Evolutionary conservation across 768 basidiomycete genomes (phyloP).

Genomic region (Auriscalpium vulgare): DNA sequence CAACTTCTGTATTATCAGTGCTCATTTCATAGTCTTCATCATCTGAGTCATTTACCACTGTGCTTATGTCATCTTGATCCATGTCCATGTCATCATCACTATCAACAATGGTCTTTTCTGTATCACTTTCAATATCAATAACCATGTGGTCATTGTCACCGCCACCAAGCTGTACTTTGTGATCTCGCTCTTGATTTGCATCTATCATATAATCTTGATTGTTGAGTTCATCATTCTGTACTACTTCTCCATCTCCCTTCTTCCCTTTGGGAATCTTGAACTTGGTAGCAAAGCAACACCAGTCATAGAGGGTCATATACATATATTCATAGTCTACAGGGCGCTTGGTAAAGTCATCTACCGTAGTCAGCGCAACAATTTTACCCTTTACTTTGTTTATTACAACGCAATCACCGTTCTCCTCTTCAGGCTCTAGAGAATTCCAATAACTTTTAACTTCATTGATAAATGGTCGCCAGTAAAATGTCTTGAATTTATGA

Average conservation of each 20-base stretch:
- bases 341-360: slow-evolving; percentile 28
- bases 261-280: neutral
- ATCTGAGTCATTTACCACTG: neutral
- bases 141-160: no score
- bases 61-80: neutral
- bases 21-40: no score
- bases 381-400: slow-evolving; percentile 9
- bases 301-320: slow-evolving; percentile 25
- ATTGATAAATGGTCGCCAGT: slow-evolving; percentile 26
- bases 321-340: slow-evolving; percentile 11
- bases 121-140: no score
- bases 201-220: neutral
- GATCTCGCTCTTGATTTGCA: neutral
- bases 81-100: neutral
- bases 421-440: neutral
- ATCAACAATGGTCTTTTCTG: neutral
- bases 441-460: slow-evolving; percentile 17
- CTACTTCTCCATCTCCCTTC: neutral
- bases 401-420: slow-evolving; percentile 8
- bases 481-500: no score
- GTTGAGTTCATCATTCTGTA: neutral
- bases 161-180: no score
- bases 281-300: neutral
- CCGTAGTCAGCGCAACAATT: slow-evolving; percentile 17
- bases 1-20: no score